A percentile compares a stretch with the other conserved stretches of the same genome.
Evolutionary conservation across 352 stramenopile species (phyloP).

Genomic region (Phytophthora pluvialis): DNA sequence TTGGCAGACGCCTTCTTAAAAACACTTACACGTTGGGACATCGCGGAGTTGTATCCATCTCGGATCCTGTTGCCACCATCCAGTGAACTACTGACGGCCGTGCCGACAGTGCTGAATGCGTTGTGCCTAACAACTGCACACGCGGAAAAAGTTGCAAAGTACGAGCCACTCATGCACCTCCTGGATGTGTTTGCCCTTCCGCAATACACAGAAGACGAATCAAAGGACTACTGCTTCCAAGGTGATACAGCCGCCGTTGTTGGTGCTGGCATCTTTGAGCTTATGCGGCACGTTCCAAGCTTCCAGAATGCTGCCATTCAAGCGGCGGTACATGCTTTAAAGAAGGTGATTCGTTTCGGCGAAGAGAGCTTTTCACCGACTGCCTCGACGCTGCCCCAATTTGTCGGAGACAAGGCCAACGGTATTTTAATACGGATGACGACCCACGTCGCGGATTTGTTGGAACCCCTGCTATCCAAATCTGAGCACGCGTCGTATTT

Average conservation of each 20-base stretch:
- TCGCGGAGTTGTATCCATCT: conserved; percentile 56
- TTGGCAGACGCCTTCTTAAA: conserved; percentile 94
- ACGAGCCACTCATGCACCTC: conserved; percentile 92
- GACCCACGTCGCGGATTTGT: conserved; percentile 90
- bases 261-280: conserved; percentile 94
- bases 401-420: conserved; percentile 35
- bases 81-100: conserved; percentile 94
- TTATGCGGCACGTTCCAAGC: conserved; percentile 95
- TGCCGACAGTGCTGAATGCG: conserved; percentile 94
- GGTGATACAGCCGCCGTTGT: conserved; percentile 94
- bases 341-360: conserved; percentile 88
- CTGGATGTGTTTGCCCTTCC: conserved; percentile 92
- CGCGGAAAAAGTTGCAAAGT: conserved; percentile 90
- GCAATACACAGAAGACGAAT: conserved; percentile 87
- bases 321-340: conserved; percentile 89
- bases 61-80: conserved; percentile 76
- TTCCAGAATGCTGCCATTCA: conserved; percentile 89
- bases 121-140: conserved; percentile 94
- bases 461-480: conserved; percentile 95
- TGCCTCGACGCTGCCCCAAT: conserved; percentile 9
- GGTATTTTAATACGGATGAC: conserved; percentile 65
- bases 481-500: conserved; percentile 94
- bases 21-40: conserved; percentile 88
- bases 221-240: conserved; percentile 86
- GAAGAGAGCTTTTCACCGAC: conserved; percentile 53